Conservation (phyloP, 805 yeast genomes). For the Millerozyma miso region DNA sequence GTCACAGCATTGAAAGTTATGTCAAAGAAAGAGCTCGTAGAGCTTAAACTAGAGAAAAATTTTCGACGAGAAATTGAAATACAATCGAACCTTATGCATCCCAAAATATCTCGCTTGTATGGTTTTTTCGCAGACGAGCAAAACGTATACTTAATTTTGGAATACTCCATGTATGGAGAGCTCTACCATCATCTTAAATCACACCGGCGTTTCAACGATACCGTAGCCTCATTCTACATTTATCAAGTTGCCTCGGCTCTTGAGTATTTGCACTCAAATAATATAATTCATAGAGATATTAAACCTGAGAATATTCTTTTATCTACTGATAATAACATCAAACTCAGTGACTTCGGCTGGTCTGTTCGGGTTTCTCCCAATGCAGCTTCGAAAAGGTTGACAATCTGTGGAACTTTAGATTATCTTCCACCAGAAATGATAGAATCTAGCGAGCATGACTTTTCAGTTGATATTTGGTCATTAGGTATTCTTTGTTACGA, state of each 20-base stretch:
- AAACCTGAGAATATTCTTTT: constrained; percentile 90
- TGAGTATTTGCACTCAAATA: constrained; percentile 68
- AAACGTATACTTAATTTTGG: constrained; percentile 79
- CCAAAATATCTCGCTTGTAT: constrained; percentile 72
- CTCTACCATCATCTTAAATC: constrained; percentile 67
- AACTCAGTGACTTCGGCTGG: constrained; percentile 96
- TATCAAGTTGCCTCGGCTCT: constrained; percentile 82
- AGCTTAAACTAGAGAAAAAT: constrained; percentile 76
- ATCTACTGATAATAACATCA: constrained; percentile 70
- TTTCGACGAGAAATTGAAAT: constrained; percentile 89
- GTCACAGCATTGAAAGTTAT: constrained; percentile 89
- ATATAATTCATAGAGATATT: constrained; percentile 86
- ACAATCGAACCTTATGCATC: constrained; percentile 74
- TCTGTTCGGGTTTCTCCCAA: constrained; percentile 45
- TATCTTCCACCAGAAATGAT: constrained; percentile 95
- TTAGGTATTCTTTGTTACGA: constrained; percentile 85
- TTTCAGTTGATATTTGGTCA: constrained; percentile 87
- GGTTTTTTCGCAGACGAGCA: constrained; percentile 81
- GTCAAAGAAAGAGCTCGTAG: constrained; percentile 75
- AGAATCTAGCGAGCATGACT: constrained; percentile 73
- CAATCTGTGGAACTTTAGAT: constrained; percentile 94
- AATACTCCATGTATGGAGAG: constrained; percentile 84
- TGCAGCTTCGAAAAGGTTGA: constrained; percentile 47
- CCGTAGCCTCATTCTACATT: constrained; percentile 71
- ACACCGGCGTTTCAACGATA: constrained; percentile 67